Percentiles rank a stretch among this genome's conserved stretches.
phyloP scores from a whole-genome alignment of 345 rosid genomes.

The Gossypium stocksii region DNA sequence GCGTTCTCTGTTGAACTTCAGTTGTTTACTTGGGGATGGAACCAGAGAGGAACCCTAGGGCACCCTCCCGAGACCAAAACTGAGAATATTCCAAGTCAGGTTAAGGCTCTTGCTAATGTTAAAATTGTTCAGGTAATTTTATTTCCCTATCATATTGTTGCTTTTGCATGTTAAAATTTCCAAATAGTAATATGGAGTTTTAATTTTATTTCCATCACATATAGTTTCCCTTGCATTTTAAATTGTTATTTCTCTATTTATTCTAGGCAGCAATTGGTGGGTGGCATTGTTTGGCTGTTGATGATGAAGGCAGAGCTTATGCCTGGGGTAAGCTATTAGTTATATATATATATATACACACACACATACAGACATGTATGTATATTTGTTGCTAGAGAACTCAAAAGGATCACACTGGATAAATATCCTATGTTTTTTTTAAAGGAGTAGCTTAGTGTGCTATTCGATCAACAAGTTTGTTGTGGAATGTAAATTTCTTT shows the following conservation, averaged over 20 bases:
- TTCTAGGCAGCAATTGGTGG: constrained; percentile 97
- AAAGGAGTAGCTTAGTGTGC: not conserved
- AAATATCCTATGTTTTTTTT: not conserved
- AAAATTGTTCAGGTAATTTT: constrained; percentile 75
- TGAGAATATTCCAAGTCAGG: constrained; percentile 80
- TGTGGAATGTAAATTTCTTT: not conserved
- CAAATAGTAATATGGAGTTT: not conserved
- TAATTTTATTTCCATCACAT: not conserved
- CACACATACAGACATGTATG: not conserved
- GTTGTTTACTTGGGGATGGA: constrained; percentile 99
- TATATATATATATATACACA: not conserved
- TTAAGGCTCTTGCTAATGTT: constrained; percentile 61
- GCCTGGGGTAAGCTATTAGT: constrained; percentile 75
- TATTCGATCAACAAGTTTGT: not conserved
- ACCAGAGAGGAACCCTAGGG: constrained; percentile 97
- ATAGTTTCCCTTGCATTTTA: constrained; percentile 8
- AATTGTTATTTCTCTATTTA: constrained; percentile 5
- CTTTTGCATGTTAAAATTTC: not conserved
- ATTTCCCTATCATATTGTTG: not conserved
- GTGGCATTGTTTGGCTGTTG: constrained; percentile 99
- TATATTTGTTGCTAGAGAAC: not conserved
- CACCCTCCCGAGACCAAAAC: constrained; percentile 90
- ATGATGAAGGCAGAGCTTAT: constrained; percentile 93
- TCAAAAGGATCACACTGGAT: not conserved
- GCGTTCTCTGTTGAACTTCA: constrained; percentile 21